Base-by-base conservation (phyloP, 202 grass and related monocot genomes). In the Setaria italica region DNA sequence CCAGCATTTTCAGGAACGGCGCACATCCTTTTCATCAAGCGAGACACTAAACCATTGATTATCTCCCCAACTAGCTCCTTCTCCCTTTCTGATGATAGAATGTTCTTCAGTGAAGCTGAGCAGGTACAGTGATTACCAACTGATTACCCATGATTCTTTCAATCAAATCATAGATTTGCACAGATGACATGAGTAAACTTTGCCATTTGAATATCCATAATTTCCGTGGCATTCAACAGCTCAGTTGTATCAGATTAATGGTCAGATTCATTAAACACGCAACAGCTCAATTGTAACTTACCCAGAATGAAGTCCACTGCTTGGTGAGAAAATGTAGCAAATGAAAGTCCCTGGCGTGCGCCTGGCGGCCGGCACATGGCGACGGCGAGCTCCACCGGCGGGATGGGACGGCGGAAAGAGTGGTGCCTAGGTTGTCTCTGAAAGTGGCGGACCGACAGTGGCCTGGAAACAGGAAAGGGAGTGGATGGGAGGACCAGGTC, bases 1-100 rank as follows among this genome's bases (percentile, higher is more conserved):
- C 72, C 70, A 85, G 77, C 33, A 86, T 69, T 90, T 88, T 87
- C 91, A 83, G 83, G 77, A 72, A 85, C 32, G 6, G 62, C 60
- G 77, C 93, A 94, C 93, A 99, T 99, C 88, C 91, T 91, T 90
- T 93, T 99, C 63, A 95, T 92, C 79, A 99, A 81, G 66, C 88
- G 91, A 78, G 80, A 34, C 46, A 95, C 85, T 37, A 99, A 90
- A 79, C 90, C 88, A 94, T 95, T 86, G 2, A 89, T 87, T 67
- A 91, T 91, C 74, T 95, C 96, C 90, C 94, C 93, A 88, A 92
- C 62, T 68, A 89, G 51, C 65, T 94, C 90, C 14, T 34, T 86
- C 49, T 95, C 86, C 76, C 82, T 88, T 92, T 93, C 84, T 43
- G 80, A 91, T 59, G 73, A 78, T 58, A 94, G 30, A 86, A 99